Base-by-base conservation (phyloP, 805 yeast species). In the Ogataea trehalophila region DNA sequence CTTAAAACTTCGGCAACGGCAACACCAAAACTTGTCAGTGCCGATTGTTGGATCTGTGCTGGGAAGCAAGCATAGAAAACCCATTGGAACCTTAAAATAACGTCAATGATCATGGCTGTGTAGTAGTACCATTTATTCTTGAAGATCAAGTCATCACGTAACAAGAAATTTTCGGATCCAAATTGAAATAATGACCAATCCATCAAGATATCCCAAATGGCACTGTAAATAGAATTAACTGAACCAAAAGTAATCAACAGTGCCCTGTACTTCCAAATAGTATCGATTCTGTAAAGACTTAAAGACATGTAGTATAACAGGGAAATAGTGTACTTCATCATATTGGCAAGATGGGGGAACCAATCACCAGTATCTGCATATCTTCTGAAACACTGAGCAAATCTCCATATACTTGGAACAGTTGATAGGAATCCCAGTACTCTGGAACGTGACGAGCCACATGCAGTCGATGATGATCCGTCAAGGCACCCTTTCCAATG, bases 331-430 rank as follows among this genome's bases (percentile, higher is more conserved):
- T 92, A 94, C 65, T 94, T 94, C 33, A 73, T 58, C 74, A 88
- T 88, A 59, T 94, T 94, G 5, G 96, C 92, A 48, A 92, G 67
- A 73, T 94, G 99, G 0, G 99, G 99, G 62, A 94, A 94, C 87
- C 91, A 85, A 59, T 91, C 97, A 2, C 95, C 92, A 0, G 97
- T 85, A 62, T 94, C 99, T 26, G 83, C 80, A 63, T 76, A 94
- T 76, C 99, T 95, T 57, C 99, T 73, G 33, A 85, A 63, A 67
- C 99, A 94, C 63, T 94, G 99, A 47, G 92, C 61, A 48, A 87
- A 80, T 68, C 99, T 85, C 90, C 96, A 89, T 39, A 87, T 78
- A 49, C 89, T 84, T 0, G 99, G 99, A 17, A 94, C 63, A 8
- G 95, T 75, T 33, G 90, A 75, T 54, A 92, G 74, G 53, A 91